Percentiles rank a stretch among this genome's conserved stretches.
Conservation (phyloP, 1,284 basidiomycete genomes). For the Boletus smithii region DNA sequence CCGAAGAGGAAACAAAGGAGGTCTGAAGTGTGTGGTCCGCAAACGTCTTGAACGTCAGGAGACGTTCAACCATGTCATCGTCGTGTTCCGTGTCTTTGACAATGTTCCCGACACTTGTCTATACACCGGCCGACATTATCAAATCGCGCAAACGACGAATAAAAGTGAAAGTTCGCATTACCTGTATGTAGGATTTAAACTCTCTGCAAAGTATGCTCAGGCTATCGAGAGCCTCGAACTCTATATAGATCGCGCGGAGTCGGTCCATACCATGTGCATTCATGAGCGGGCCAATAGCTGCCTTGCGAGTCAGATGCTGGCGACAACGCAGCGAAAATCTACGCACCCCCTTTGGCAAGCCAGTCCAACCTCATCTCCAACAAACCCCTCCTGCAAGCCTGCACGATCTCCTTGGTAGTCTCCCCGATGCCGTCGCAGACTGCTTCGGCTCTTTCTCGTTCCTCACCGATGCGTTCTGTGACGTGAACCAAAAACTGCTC, state of each 20-base stretch:
- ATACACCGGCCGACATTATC: not conserved
- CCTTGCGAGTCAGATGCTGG: constrained; percentile 1
- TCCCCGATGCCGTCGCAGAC: constrained; percentile 44
- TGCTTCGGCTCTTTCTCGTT: constrained; percentile 49
- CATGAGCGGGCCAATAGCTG: constrained; percentile 62
- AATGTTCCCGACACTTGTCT: constrained; percentile 55
- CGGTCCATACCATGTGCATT: constrained; percentile 45
- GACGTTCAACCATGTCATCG: constrained; percentile 75
- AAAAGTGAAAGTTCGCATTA: constrained; percentile 26
- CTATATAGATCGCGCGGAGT: constrained; percentile 58
- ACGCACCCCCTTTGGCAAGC: constrained; percentile 55
- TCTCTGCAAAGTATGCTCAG: constrained; percentile 56
- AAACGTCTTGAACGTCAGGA: constrained; percentile 70
- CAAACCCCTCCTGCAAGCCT: constrained; percentile 52
- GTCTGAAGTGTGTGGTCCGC: constrained; percentile 37
- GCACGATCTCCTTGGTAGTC: constrained; percentile 45
- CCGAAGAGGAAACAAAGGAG: constrained; percentile 34
- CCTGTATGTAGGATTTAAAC: constrained; percentile 59
- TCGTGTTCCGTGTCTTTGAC: constrained; percentile 58
- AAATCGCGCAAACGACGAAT: not conserved
- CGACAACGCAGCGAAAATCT: not conserved
- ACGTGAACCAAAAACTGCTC: constrained; percentile 55
- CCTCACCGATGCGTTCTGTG: constrained; percentile 48
- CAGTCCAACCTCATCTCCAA: constrained; percentile 51
- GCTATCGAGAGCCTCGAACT: constrained; percentile 61